These are phyloP conservation scores for Chytridium lagenaria DNA, from an alignment of 371 early-diverging fungal species.

Conservation along the genomic window DNA sequence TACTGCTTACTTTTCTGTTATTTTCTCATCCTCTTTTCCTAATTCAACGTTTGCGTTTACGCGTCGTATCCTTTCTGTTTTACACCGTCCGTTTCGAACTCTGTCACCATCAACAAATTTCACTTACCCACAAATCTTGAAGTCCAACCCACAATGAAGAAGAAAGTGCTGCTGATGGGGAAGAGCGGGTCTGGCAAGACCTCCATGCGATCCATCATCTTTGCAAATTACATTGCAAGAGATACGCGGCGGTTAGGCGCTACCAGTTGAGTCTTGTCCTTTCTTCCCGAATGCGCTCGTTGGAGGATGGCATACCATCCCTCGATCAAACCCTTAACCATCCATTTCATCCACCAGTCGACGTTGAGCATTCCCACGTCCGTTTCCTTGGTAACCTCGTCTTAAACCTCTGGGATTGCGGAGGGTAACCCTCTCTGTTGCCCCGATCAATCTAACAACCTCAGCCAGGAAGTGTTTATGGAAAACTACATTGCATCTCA, in stretches of 20 bases:
- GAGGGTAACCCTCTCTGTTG: no score
- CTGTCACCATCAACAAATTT: no score
- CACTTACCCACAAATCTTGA: no score
- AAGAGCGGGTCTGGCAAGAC: constrained; percentile 98
- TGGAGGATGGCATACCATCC: no score
- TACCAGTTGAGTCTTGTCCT: constrained; percentile 66
- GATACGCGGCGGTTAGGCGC: constrained; percentile 95
- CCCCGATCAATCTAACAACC: not conserved
- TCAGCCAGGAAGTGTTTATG: constrained; percentile 94
- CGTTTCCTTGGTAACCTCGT: constrained; percentile 92
- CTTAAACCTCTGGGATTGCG: constrained; percentile 91
- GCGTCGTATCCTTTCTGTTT: no score
- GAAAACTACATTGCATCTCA: constrained; percentile 93
- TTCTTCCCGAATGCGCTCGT: no score
- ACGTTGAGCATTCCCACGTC: constrained; percentile 96
- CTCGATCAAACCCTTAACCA: no score
- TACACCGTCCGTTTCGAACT: no score
- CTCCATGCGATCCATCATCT: constrained; percentile 97
- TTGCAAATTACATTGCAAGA: constrained; percentile 93
- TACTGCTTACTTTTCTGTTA: no score
- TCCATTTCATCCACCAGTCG: constrained; percentile 72
- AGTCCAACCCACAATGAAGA: constrained; percentile 10
- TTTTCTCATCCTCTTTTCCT: no score
- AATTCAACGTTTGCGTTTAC: no score
- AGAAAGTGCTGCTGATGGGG: constrained; percentile 90